Conservation (phyloP, 176 grass and related monocot genomes). For the Cocos nucifera region DNA sequence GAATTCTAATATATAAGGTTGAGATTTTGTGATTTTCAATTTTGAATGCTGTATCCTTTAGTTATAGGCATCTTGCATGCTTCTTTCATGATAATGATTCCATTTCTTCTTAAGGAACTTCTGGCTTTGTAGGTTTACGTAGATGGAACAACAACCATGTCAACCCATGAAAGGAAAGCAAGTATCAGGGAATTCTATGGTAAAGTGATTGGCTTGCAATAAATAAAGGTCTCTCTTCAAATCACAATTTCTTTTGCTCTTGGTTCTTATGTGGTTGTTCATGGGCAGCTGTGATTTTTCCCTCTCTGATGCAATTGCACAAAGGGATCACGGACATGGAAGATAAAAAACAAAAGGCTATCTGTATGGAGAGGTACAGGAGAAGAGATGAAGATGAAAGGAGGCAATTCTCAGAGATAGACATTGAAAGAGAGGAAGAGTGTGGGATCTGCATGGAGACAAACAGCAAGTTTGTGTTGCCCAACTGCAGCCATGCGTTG, state of each 20-base stretch:
- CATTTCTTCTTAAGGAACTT: background rate
- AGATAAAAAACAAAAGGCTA: slow-evolving; percentile 55
- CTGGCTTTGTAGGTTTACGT: slow-evolving; percentile 58
- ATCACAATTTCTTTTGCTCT: background rate
- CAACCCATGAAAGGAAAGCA: slow-evolving; percentile 89
- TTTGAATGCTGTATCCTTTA: background rate
- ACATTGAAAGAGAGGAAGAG: slow-evolving; percentile 74
- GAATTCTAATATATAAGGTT: slow-evolving; percentile 85
- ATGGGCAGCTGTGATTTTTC: slow-evolving; percentile 71
- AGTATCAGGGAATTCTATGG: slow-evolving; percentile 93
- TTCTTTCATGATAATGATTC: no score
- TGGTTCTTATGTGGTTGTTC: slow-evolving; percentile 4
- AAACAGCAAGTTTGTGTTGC: slow-evolving; percentile 74
- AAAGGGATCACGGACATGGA: slow-evolving; percentile 74
- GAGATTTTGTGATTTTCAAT: background rate
- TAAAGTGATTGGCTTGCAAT: slow-evolving; percentile 10
- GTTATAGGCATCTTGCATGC: no score
- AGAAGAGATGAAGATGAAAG: slow-evolving; percentile 50
- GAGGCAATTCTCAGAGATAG: slow-evolving; percentile 48
- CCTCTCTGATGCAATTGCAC: slow-evolving; percentile 75
- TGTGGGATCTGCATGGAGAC: slow-evolving; percentile 96
- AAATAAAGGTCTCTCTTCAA: background rate
- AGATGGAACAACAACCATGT: slow-evolving; percentile 88
- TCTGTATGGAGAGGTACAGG: slow-evolving; percentile 46
- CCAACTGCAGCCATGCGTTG: slow-evolving; percentile 81